These are phyloP conservation scores for Talaromyces sp. DNA, from an alignment of 2,329 filamentous ascomycete species.

Conservation along the genomic window DNA sequence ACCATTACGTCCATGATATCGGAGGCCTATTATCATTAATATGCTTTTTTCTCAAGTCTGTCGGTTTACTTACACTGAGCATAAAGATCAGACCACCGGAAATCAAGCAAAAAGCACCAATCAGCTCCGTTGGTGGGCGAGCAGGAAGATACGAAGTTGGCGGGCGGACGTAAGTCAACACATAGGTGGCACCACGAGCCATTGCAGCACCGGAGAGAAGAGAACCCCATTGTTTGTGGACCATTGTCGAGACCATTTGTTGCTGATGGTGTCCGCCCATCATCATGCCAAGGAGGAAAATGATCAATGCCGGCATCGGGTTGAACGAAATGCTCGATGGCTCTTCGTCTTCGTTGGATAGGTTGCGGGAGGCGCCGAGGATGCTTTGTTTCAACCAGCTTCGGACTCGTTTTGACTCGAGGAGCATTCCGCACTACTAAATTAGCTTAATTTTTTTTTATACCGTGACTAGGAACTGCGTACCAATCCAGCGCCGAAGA, in stretches of 20 bases:
- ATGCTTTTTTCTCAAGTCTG: neutral
- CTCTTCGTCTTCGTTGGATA: conserved; percentile 31
- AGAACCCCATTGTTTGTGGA: conserved; percentile 91
- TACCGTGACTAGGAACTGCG: conserved; percentile 21
- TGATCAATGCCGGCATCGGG: conserved; percentile 80
- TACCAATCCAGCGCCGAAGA: conserved; percentile 86
- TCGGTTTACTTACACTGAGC: conserved; percentile 67
- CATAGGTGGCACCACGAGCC: conserved; percentile 73
- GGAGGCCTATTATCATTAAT: conserved; percentile 53
- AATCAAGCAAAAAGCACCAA: conserved; percentile 81
- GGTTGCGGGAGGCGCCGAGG: conserved; percentile 36
- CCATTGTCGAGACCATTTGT: conserved; percentile 81
- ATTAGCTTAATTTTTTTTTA: neutral
- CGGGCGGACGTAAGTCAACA: conserved; percentile 73
- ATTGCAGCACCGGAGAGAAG: conserved; percentile 78
- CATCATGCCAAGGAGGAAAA: conserved; percentile 84
- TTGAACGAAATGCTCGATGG: conserved; percentile 67
- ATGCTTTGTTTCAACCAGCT: conserved; percentile 52
- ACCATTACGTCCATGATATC: conserved; percentile 77
- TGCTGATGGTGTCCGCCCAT: conserved; percentile 89
- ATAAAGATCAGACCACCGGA: conserved; percentile 89
- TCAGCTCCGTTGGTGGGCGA: conserved; percentile 83
- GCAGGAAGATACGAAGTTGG: conserved; percentile 76
- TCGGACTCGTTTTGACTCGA: conserved; percentile 70
- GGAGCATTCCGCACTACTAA: conserved; percentile 70